Evolutionary conservation across 495 filamentous ascomycete species (phyloP), one percentile per base, ranked within the genome.

Genomic region (Xylaria sp.): DNA sequence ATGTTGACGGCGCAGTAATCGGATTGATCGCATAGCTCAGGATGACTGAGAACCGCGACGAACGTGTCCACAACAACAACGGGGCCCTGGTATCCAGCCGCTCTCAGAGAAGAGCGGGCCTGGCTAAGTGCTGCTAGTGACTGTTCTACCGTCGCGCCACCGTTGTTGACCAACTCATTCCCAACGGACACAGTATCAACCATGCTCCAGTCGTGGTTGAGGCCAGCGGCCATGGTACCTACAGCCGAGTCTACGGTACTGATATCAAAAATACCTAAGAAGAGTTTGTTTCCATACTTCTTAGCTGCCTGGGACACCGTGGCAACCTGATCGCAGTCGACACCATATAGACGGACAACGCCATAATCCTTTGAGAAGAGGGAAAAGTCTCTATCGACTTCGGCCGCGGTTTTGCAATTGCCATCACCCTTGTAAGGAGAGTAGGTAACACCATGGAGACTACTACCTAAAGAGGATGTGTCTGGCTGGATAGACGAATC

Each of bases 11-110:
- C 91, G 74, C 90, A 93, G 80, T 91, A 93, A 73, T 97, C 94
- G 8, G 90, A 91, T 33, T 80, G 85, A 11, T 89, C 76, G 80
- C 94, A 97, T 58, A 97, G 82, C 68, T 86, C 80, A 0, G 92
- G 91, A 71, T 97, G 88, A 48, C 79, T 75, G 65, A 89, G 80
- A 35, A 91, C 84, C 1, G 91, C 88, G 15, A 88, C 83, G 74
- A 92, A 91, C 1, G 92, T 95, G 71, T 97, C 94, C 29, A 93
- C 91, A 2, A 91, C 90, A 1, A 93, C 92, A 31, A 97, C 88
- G 1, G 90, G 89, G 12, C 94, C 93, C 12, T 75, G 73, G 77
- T 92, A 97, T 6, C 92, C 93, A 35, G 85, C 87, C 0, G 70
- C 75, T 33, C 88, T 84, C n/a, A 96, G 84, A 7, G 77, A 79